A percentile compares a stretch with the other conserved stretches of the same genome.
phyloP scores from a whole-genome alignment of 306 rosid genomes.

The Sphenostylis stenocarpa region DNA sequence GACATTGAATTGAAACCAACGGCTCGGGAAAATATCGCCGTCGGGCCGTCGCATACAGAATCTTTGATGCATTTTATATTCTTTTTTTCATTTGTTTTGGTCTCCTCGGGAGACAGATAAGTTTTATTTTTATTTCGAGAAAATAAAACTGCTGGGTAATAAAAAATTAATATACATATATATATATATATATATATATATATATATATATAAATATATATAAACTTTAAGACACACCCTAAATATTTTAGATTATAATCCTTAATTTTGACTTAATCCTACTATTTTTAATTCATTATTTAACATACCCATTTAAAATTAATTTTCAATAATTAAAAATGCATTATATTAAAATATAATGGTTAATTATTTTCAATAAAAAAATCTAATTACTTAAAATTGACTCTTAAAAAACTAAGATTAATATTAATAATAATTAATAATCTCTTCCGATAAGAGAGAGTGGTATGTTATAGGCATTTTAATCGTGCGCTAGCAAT shows the following conservation, averaged over 20 bases:
- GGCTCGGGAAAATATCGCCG: slow-evolving; percentile 47
- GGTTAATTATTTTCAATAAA: not conserved
- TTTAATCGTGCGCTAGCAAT: slow-evolving; percentile 37
- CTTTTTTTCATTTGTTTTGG: not conserved
- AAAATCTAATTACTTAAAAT: not conserved
- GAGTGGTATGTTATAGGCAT: not conserved
- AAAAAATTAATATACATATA: no score
- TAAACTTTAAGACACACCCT: no score
- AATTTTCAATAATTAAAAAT: not conserved
- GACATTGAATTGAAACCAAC: slow-evolving; percentile 14
- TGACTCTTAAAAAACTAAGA: not conserved
- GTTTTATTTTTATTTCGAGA: not conserved
- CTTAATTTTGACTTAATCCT: not conserved
- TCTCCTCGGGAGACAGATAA: not conserved
- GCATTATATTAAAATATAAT: not conserved
- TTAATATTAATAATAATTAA: not conserved
- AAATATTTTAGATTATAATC: no score
- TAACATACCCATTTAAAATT: not conserved
- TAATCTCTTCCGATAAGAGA: not conserved
- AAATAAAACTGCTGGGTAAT: not conserved
- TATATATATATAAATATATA: no score
- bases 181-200: no score
- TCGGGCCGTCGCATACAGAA: slow-evolving; percentile 95
- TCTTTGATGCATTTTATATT: slow-evolving; percentile 42
- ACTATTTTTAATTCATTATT: not conserved